Evolutionary conservation across 257 asterid species (phyloP).

Genomic region (Cinchona pubescens): DNA sequence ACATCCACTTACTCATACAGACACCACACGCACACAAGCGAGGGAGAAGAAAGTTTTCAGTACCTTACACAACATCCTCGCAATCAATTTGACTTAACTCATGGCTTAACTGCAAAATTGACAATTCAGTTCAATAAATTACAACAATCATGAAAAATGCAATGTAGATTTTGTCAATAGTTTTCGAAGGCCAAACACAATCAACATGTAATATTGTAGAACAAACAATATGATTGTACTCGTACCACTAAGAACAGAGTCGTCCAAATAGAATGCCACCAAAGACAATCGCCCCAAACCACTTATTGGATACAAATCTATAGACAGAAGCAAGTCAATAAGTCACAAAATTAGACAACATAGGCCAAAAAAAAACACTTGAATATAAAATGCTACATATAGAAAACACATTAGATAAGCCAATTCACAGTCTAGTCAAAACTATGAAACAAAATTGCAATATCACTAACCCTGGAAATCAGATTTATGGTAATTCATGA

Average conservation of each 20-base stretch:
- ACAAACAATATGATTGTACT: not conserved
- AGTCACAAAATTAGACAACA: not conserved
- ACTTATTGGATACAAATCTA: conserved; percentile 84
- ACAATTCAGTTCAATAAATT: not conserved
- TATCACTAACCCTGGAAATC: not conserved
- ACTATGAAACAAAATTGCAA: not conserved
- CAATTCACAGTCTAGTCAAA: not conserved
- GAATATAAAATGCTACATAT: not conserved
- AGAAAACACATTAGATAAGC: not conserved
- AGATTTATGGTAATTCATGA: not conserved
- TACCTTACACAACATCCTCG: not conserved
- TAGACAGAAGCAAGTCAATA: not conserved
- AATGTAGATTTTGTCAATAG: not conserved
- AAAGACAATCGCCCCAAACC: conserved; percentile 82
- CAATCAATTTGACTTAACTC: not conserved
- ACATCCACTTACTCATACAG: not conserved
- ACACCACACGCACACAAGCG: not conserved
- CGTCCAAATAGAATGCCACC: conserved; percentile 46
- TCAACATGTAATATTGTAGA: not conserved
- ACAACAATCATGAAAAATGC: not conserved
- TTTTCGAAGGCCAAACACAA: not conserved
- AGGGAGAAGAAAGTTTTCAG: not conserved
- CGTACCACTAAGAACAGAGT: conserved; percentile 19
- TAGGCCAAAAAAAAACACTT: not conserved
- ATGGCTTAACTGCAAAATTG: not conserved